phyloP scores from a whole-genome alignment of 2,329 filamentous ascomycete genomes.

The Fonsecaea pedrosoi region DNA sequence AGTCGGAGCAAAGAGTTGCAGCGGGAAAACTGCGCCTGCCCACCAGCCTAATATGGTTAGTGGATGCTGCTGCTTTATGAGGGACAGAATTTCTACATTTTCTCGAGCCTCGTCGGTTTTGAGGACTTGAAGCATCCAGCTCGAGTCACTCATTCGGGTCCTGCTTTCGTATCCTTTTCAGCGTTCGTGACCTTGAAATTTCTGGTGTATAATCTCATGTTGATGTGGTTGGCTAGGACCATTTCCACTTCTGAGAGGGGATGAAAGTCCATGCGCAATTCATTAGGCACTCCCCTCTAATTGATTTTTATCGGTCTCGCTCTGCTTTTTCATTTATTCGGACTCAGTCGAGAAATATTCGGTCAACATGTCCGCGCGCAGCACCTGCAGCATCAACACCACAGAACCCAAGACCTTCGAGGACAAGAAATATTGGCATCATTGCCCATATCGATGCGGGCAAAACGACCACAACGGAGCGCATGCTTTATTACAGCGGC shows the following conservation, averaged over 20 bases:
- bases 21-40: conserved; percentile 1
- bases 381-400: conserved; percentile 7
- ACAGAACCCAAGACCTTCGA: conserved; percentile 53
- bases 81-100: not conserved
- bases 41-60: conserved; percentile 1
- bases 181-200: not conserved
- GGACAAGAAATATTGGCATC: conserved; percentile 93
- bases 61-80: not conserved
- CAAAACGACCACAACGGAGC: conserved; percentile 98
- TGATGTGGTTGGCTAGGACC: not conserved
- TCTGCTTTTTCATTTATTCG: not conserved
- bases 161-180: not conserved
- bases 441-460: conserved; percentile 99
- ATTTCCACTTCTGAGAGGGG: conserved; percentile 17
- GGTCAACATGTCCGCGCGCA: conserved; percentile 22
- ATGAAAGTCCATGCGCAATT: conserved; percentile 33
- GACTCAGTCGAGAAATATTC: conserved; percentile 8
- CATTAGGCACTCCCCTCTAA: conserved; percentile 31
- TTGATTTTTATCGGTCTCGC: conserved; percentile 16
- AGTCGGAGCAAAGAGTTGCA: not conserved
- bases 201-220: not conserved
- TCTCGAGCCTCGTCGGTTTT: not conserved
- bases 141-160: conserved; percentile 5
- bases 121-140: not conserved
- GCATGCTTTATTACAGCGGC: conserved; percentile 97